Conservation (phyloP, 163 green algal species). For the Volvox carteri region DNA sequence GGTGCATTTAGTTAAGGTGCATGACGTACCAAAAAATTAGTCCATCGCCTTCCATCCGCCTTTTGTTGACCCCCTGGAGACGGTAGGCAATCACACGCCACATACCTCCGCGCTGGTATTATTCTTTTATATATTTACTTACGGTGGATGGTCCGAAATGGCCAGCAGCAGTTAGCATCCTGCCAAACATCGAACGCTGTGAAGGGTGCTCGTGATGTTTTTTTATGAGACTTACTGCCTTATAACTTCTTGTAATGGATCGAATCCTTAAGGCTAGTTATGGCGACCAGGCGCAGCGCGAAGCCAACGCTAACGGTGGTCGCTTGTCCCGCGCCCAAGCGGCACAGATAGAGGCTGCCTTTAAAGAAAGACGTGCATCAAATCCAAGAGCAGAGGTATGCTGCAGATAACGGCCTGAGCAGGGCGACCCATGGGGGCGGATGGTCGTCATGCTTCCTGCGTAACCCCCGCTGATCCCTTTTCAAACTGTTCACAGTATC, state of each 20-base stretch:
- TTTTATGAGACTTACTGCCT: too few relatives aligned
- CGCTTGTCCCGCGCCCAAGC: neutral
- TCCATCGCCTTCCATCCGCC: neutral
- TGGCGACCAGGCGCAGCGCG: constrained; percentile 59
- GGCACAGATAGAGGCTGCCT: neutral
- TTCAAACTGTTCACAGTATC: neutral
- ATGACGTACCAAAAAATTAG: too few relatives aligned
- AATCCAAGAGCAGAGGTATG: neutral
- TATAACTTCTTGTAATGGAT: too few relatives aligned
- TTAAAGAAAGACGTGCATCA: constrained; percentile 7
- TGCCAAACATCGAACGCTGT: constrained; percentile 13
- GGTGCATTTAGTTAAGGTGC: too few relatives aligned
- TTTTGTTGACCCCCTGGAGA: neutral
- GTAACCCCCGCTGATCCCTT: neutral
- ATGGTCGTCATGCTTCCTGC: neutral
- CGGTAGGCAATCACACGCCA: neutral
- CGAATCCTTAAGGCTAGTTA: constrained; percentile 64
- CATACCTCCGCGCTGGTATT: neutral
- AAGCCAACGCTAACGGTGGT: constrained; percentile 20
- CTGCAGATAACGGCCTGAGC: neutral
- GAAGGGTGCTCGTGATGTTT: neutral
- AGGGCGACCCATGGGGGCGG: neutral
- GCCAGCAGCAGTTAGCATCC: neutral
- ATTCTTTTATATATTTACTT: neutral
- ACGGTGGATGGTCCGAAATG: neutral